phyloP scores from a whole-genome alignment of 1,284 basidiomycete genomes.

The Malassezia cuniculi region DNA sequence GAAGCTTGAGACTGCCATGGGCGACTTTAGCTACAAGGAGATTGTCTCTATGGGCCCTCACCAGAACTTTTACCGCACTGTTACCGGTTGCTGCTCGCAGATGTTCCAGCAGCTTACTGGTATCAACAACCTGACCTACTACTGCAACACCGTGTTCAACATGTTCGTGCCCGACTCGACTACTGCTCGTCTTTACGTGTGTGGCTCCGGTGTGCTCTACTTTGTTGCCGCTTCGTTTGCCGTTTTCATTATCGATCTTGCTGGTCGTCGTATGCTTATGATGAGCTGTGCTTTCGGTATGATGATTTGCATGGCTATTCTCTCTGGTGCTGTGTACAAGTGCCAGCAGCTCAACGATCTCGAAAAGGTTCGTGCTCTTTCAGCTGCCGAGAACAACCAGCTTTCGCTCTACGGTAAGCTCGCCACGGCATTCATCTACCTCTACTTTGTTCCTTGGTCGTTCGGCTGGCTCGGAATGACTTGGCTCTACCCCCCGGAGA shows the following conservation, averaged over 20 bases:
- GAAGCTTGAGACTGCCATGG: constrained; percentile 20
- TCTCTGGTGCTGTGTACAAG: constrained; percentile 45
- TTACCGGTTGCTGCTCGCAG: constrained; percentile 54
- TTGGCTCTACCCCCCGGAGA: constrained; percentile 46
- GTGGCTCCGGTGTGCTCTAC: constrained; percentile 59
- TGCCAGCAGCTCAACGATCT: constrained; percentile 26
- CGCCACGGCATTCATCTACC: constrained; percentile 54
- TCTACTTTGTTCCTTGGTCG: constrained; percentile 56
- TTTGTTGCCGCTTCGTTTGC: constrained; percentile 55
- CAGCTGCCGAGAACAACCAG: not conserved
- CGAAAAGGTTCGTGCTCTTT: too few relatives aligned
- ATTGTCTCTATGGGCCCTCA: constrained; percentile 52
- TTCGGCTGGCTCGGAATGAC: constrained; percentile 63
- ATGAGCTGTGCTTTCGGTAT: constrained; percentile 59
- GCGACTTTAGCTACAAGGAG: constrained; percentile 48
- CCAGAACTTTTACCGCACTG: constrained; percentile 56
- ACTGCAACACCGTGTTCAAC: constrained; percentile 36
- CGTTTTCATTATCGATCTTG: constrained; percentile 50
- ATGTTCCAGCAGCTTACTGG: constrained; percentile 60
- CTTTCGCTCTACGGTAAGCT: constrained; percentile 29
- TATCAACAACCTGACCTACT: constrained; percentile 59
- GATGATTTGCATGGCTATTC: constrained; percentile 54
- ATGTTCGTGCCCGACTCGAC: constrained; percentile 49
- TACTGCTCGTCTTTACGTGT: constrained; percentile 57
- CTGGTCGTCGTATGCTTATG: constrained; percentile 57